Conservation (phyloP, 179 eudicot species). For the Pouteria campechiana region DNA sequence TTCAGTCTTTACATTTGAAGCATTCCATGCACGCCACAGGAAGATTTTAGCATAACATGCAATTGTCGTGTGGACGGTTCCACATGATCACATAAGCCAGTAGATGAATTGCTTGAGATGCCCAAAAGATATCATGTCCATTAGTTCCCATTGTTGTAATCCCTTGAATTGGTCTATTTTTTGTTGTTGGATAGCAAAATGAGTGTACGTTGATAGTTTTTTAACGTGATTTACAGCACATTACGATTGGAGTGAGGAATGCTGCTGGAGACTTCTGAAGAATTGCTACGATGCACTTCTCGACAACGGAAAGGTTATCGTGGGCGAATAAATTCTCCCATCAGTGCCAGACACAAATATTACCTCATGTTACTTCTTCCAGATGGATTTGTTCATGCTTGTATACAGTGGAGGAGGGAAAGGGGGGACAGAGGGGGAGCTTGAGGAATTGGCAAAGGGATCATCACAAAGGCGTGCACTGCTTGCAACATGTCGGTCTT, state of each 20-base stretch:
- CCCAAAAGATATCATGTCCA: too few species aligned
- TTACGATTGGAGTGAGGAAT: constrained; percentile 44
- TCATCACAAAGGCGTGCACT: constrained; percentile 17
- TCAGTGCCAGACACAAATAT: constrained; percentile 21
- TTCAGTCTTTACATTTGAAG: too few species aligned
- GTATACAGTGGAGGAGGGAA: constrained; percentile 41
- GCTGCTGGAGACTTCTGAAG: constrained; percentile 26
- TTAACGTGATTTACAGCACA: constrained; percentile 22
- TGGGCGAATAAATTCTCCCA: constrained; percentile 28
- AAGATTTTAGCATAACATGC: too few species aligned
- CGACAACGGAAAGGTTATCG: constrained; percentile 27
- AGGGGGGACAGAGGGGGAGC: constrained; percentile 36
- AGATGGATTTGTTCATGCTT: constrained; percentile 33
- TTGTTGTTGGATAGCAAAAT: too few species aligned
- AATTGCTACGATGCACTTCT: constrained; percentile 34
- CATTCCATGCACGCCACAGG: too few species aligned
- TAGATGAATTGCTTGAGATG: too few species aligned
- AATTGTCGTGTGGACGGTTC: too few species aligned
- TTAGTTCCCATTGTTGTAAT: too few species aligned
- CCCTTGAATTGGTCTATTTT: too few species aligned
- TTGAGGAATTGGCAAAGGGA: constrained; percentile 26
- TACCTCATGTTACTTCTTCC: constrained; percentile 19
- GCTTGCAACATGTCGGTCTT: constrained; percentile 30
- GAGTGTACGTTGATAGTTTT: too few species aligned
- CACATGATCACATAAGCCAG: too few species aligned